Base-by-base conservation (phyloP, 495 filamentous ascomycete species). In the Neurospora sp. region DNA sequence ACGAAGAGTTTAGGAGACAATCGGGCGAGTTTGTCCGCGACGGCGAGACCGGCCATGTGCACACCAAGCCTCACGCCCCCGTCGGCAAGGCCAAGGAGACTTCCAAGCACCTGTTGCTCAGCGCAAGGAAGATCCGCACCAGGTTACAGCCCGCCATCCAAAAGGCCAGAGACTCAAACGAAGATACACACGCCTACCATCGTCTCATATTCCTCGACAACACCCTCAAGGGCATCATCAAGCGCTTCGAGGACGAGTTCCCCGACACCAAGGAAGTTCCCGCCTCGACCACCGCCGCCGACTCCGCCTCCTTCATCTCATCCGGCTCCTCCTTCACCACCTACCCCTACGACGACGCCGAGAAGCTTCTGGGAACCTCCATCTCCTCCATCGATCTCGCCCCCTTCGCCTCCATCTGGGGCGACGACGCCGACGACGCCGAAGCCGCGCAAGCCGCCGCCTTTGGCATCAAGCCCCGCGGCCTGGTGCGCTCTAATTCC, bases 181-280 rank as follows among this genome's bases (percentile, higher is more conserved):
- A 84, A 77, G 84, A 88, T 77, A 75, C 91, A 87, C 83, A 89
- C 76, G 91, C 90, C 75, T 94, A 95, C 77, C 86, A 90, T 54
- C 92, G 93, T 74, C 90, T 99, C 35, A 87, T 93, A 69, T 97
- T 97, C 86, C 88, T 99, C 39, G 95, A 97, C 77, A 86, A 92
- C 71, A 98, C 96, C 2, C 88, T 99, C 8, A 88, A 93, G 75
- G 89, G 90, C 75, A 97, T 99, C 84, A 97, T 98, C 79, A 89
- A 92, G 78, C 93, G 96, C 23, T 99, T 99, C 75, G 96, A 98
- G 79, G 91, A 95, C 77, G 95, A 97, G 82, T 99, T 93, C 78
- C 96, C 96, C 12, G 96, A 98, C 78, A 95, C 91, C 2, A 90
- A 93, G 16, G 81, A 94, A 72, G 74, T 78, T 14, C 60, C 76